A percentile compares a stretch with the other conserved stretches of the same genome.
Conservation (phyloP, 2,329 filamentous ascomycete species). For the Sporothrix globosa region DNA sequence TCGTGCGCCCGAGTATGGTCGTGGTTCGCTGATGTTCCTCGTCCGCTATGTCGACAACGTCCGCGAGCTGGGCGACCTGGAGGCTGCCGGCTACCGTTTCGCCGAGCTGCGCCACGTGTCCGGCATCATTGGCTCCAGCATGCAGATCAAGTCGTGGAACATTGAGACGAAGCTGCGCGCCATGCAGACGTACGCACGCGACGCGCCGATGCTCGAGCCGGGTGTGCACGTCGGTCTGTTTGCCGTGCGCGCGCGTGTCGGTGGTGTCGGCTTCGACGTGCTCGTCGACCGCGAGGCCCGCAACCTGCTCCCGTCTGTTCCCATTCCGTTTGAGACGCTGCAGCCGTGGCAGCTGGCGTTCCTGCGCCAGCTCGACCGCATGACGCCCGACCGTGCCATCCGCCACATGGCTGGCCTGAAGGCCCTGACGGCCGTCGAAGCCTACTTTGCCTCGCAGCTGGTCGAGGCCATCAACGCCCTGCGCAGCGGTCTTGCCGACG, state of each 20-base stretch:
- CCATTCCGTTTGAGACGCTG: constrained; percentile 57
- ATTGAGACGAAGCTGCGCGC: constrained; percentile 63
- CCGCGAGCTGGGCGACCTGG: constrained; percentile 65
- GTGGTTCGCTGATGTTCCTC: constrained; percentile 80
- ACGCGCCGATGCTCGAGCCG: constrained; percentile 52
- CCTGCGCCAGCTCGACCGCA: constrained; percentile 54
- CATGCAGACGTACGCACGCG: constrained; percentile 64
- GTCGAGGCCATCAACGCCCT: constrained; percentile 49
- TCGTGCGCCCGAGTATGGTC: constrained; percentile 53
- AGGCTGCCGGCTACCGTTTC: constrained; percentile 77
- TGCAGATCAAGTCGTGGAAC: constrained; percentile 71
- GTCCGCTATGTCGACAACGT: constrained; percentile 64
- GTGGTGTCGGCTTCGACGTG: constrained; percentile 63
- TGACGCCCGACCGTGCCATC: constrained; percentile 48
- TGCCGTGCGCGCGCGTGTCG: constrained; percentile 56
- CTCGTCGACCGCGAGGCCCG: constrained; percentile 60
- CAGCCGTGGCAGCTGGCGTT: constrained; percentile 60
- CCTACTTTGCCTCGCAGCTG: constrained; percentile 51
- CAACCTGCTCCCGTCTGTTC: constrained; percentile 64
- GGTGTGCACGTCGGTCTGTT: constrained; percentile 64
- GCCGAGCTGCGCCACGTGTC: constrained; percentile 69
- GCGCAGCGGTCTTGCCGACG: constrained; percentile 49
- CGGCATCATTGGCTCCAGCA: constrained; percentile 67
- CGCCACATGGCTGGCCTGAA: constrained; percentile 46
- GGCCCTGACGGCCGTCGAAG: constrained; percentile 48